Evolutionary conservation across 257 asterid genomes (phyloP).

Genomic region (Fraxinus quadrangulata): DNA sequence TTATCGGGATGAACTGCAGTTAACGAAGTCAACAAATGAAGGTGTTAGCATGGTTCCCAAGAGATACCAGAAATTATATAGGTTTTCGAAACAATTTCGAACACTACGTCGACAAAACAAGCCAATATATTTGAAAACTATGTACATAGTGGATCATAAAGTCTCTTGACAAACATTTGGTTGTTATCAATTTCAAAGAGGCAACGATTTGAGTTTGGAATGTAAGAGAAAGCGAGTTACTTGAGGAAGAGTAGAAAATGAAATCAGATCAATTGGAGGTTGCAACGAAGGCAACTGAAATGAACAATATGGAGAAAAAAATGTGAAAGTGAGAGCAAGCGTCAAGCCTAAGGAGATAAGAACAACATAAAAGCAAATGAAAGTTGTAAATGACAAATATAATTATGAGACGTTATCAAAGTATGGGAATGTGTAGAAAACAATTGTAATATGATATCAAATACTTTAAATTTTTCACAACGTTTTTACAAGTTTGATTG

Average conservation of each 20-base stretch:
- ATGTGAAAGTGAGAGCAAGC: neutral
- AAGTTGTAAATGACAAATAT: neutral
- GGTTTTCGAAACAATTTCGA: neutral
- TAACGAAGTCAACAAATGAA: neutral
- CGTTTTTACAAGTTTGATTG: too few relatives aligned
- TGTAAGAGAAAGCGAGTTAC: neutral
- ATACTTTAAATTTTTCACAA: too few relatives aligned
- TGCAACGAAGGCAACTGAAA: neutral
- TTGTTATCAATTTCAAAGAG: neutral
- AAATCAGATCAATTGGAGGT: neutral
- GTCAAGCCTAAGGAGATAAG: neutral
- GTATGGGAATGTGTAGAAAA: too few relatives aligned
- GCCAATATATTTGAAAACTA: neutral
- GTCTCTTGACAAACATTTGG: neutral
- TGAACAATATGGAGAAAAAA: neutral
- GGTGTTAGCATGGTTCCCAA: neutral
- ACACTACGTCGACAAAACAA: neutral
- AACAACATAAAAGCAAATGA: neutral
- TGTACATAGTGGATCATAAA: neutral
- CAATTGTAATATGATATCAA: too few relatives aligned
- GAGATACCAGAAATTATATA: neutral
- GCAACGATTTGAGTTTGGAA: neutral
- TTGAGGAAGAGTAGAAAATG: constrained; percentile 5
- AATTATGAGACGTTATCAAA: too few relatives aligned
- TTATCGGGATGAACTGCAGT: neutral